Evolutionary conservation across 2,329 filamentous ascomycete genomes (phyloP), one percentile per base, ranked within the genome.

Genomic region (Sporothrix humicola): DNA sequence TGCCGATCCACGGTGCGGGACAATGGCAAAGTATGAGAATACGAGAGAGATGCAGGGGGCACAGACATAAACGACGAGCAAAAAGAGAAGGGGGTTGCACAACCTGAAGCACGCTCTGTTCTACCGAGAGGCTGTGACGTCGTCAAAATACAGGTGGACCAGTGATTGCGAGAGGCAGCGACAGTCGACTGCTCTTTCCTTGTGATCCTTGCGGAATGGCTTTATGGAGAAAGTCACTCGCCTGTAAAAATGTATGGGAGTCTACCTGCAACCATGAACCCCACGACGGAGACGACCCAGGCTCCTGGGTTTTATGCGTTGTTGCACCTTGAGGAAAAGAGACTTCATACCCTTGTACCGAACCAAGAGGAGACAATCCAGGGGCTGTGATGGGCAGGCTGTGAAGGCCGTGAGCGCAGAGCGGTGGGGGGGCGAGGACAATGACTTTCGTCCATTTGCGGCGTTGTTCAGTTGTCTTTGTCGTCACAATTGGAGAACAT

Each of bases 261-360:
- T 52, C 46, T 54, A 69, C 66, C 37, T 20, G 31, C 31, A 37
- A 37, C 31, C 31, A 37, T 26, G 13, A 31, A 69, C 23, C 66
- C 23, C 68, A 70, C 68, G 68, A 23, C 58, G 69, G 37, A n/a
- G 56, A 61, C 48, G 42, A 63, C 44, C 69, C 69, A 52, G 58
- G 69, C 69, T 63, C 56, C 42, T 71, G 56, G 69, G 69, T 63
- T 71, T 71, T 52, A 71, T 71, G 69, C 69, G 17, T 23, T 71
- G 69, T 63, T 71, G 68, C 68, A 48, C 12, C 52, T 69, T 69
- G 44, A 42, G 42, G 56, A 23, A 44, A 17, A 31, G 5, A 52
- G 56, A 23, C 17, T 44, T 48, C 20, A 46, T 20, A 46, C 52
- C 54, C 52, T 31, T 59, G 69, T 59, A 50, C 37, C 52, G 68